Percentiles rank a stretch among this genome's conserved stretches.
phyloP scores from a whole-genome alignment of 1,139 yeast species.

The Meyerozyma athensensis region DNA sequence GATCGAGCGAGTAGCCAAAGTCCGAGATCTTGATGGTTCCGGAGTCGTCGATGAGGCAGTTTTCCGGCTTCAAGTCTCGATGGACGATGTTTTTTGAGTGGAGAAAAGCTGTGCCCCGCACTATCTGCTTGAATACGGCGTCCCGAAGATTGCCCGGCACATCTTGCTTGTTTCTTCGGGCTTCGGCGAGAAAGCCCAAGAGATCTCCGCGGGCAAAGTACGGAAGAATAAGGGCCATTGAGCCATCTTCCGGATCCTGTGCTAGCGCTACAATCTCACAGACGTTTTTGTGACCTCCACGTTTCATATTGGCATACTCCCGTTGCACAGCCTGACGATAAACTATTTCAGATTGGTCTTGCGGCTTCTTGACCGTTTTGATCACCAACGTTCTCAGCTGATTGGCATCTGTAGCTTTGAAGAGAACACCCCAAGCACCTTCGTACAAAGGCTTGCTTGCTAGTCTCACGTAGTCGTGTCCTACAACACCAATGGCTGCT shows the following conservation, averaged over 20 bases:
- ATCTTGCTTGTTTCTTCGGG: constrained; percentile 30
- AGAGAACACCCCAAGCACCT: constrained; percentile 42
- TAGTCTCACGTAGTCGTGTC: constrained; percentile 20
- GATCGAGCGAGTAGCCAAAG: constrained; percentile 47
- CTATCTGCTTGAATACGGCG: constrained; percentile 43
- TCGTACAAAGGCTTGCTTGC: constrained; percentile 33
- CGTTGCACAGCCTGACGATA: constrained; percentile 20
- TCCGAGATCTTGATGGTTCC: constrained; percentile 48
- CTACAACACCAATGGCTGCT: constrained; percentile 2
- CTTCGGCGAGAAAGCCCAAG: constrained; percentile 33
- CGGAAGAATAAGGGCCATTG: constrained; percentile 30
- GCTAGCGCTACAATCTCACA: constrained; percentile 27
- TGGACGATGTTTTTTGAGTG: constrained; percentile 44
- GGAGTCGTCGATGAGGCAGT: constrained; percentile 39
- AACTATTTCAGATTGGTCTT: constrained; percentile 10
- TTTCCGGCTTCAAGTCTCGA: constrained; percentile 55
- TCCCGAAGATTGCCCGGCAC: constrained; percentile 36
- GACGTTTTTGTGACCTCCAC: constrained; percentile 26
- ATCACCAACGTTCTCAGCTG: constrained; percentile 22
- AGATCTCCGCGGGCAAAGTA: constrained; percentile 46
- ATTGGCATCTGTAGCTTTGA: constrained; percentile 25
- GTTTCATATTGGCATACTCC: constrained; percentile 28
- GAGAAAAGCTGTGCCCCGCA: constrained; percentile 41
- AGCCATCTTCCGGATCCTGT: constrained; percentile 9
- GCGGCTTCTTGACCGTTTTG: constrained; percentile 27